Conservation (phyloP, 2,329 filamentous ascomycete genomes). For the Aurifilum marmelostoma region DNA sequence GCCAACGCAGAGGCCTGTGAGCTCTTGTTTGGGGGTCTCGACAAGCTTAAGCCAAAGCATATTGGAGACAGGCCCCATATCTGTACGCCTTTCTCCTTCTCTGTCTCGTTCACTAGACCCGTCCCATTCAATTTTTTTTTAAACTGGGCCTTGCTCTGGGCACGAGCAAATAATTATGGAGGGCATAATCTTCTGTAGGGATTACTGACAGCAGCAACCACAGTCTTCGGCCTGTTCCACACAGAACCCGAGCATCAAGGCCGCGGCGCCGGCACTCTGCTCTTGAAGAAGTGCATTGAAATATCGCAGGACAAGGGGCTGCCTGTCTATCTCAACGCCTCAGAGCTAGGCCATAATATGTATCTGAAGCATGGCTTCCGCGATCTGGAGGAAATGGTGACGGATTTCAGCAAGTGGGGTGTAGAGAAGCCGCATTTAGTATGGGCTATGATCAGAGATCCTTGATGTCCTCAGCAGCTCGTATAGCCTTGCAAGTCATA, state of each 20-base stretch:
- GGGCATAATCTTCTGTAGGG: neutral
- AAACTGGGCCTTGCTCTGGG: too few species aligned
- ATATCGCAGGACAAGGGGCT: conserved; percentile 40
- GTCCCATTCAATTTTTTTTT: too few species aligned
- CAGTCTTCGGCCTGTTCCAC: conserved; percentile 44
- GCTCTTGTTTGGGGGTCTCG: conserved; percentile 36
- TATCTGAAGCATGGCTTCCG: conserved; percentile 46
- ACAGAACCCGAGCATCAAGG: conserved; percentile 47
- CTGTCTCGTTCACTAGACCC: too few species aligned
- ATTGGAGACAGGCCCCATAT: conserved; percentile 34
- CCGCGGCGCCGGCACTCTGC: conserved; percentile 44
- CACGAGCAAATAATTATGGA: too few species aligned
- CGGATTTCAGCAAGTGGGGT: conserved; percentile 40
- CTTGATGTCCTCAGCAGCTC: neutral
- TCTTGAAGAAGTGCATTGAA: conserved; percentile 44
- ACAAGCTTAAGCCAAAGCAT: conserved; percentile 29
- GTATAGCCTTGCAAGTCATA: neutral
- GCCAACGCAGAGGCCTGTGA: conserved; percentile 40
- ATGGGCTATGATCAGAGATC: conserved; percentile 37
- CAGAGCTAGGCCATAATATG: conserved; percentile 39
- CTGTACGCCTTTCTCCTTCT: conserved; percentile 34
- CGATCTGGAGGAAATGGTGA: conserved; percentile 37
- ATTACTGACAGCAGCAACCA: neutral
- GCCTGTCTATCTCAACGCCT: conserved; percentile 44
- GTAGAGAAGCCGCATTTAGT: conserved; percentile 32